Evolutionary conservation across 2,329 filamentous ascomycete genomes (phyloP), one percentile per base, ranked within the genome.

Genomic region (Clonostachys rosea): DNA sequence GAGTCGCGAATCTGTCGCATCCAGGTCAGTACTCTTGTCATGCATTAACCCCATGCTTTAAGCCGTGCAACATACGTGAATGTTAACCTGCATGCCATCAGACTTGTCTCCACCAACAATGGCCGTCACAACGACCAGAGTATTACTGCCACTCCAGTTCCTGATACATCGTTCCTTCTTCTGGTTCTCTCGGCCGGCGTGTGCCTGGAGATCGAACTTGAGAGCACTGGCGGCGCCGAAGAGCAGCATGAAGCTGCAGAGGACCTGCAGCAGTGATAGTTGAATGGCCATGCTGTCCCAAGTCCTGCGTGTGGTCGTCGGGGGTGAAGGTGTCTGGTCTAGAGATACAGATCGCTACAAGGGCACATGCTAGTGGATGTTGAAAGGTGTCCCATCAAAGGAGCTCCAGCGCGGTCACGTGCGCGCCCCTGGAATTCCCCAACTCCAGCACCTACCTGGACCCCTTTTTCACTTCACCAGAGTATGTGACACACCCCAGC

Each of bases 101-200:
- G 91, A 92, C 70, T 86, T 89, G 56, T 73, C 73, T n/a, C 94
- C 94, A 64, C 86, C 83, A 48, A 96, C 79, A 50, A 84, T 96
- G 47, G 91, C 89, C 48, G 92, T 97, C 46, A 99, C 92, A 34
- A 97, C 92, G 40, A 99, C 94, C 55, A 99, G 75, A 54, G 94
- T 95, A 64, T 96, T 91, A 70, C 84, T 87, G 51, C 83, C 80
- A 55, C 96, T 91, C 68, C 96, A 99, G 75, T 99, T 99, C 66
- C 92, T 84, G 68, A 99, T 88, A 74, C 94, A 99, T 73, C 92
- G 82, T 72, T 92, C 87, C 62, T 85, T 81, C 59, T 86, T 83
- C 65, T 80, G 75, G 55, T 48, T 61, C 59, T 67, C 63, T 52
- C 50, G 48, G 49, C 71, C 68, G 45, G 73, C 69, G 54, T 84